A percentile compares a stretch with the other conserved stretches of the same genome.
Evolutionary conservation across 192 early-diverging fungal genomes (phyloP).

Genomic region (Coemansia sp.): DNA sequence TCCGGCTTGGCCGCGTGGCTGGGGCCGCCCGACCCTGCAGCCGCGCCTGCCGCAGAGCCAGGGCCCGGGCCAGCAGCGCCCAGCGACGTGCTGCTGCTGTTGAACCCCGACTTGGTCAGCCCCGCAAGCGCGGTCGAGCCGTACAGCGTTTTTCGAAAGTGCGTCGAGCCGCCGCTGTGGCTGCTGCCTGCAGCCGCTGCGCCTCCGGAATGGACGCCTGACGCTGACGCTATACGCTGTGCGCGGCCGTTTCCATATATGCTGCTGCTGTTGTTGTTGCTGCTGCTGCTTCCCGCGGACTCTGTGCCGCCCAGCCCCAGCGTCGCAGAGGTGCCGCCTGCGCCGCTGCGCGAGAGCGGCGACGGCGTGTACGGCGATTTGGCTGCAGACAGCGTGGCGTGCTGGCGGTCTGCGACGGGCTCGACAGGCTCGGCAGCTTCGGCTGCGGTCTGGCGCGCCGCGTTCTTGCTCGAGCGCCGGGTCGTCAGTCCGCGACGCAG

Average conservation of each 20-base stretch:
- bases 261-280: constrained; percentile 4
- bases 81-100: constrained; percentile 38
- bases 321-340: constrained; percentile 4
- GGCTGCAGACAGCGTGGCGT: background rate
- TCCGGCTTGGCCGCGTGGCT: background rate
- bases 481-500: constrained; percentile 49
- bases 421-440: constrained; percentile 1
- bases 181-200: constrained; percentile 8
- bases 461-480: constrained; percentile 24
- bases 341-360: constrained; percentile 30
- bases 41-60: background rate
- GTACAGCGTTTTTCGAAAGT: constrained; percentile 46
- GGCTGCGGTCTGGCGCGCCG: background rate
- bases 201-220: constrained; percentile 16
- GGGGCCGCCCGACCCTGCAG: constrained; percentile 3
- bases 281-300: background rate
- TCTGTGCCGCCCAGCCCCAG: constrained; percentile 12
- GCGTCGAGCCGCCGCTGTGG: constrained; percentile 13
- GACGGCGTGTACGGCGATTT: constrained; percentile 31
- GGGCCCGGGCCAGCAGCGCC: constrained; percentile 2
- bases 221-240: constrained; percentile 47
- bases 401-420: constrained; percentile 1
- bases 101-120: constrained; percentile 29
- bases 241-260: constrained; percentile 40
- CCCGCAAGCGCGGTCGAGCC: constrained; percentile 34